Evolutionary conservation across 225 moss, liverwort and hornwort genomes (phyloP).

Genomic region (Bryum argenteum): DNA sequence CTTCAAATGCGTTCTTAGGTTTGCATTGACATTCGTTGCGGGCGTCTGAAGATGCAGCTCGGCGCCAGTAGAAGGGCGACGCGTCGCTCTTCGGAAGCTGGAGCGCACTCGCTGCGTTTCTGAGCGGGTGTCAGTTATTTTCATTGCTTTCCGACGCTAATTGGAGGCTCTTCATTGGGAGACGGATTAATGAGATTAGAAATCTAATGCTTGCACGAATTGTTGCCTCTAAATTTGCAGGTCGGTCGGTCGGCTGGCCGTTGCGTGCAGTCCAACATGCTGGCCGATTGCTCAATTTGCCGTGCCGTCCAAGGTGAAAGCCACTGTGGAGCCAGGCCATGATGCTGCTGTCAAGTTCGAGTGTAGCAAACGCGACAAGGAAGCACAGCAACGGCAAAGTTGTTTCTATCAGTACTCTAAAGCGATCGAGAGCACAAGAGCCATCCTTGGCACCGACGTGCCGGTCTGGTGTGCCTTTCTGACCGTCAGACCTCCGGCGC

Average conservation of each 20-base stretch:
- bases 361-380: neutral
- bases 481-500: neutral
- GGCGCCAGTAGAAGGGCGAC: neutral
- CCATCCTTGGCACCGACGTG: neutral
- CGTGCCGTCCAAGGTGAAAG: neutral
- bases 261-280: neutral
- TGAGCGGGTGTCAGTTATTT: neutral
- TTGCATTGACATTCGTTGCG: neutral
- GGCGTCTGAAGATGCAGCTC: neutral
- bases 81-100: neutral
- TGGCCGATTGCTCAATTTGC: neutral
- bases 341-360: neutral
- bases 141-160: too few relatives aligned
- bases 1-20: neutral
- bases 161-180: neutral
- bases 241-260: neutral
- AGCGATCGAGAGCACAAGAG: neutral
- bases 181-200: neutral
- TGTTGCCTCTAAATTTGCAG: neutral
- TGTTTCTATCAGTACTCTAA: neutral
- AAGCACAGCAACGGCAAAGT: neutral
- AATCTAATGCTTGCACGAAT: neutral
- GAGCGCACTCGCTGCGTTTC: neutral
- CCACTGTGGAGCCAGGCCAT: neutral
- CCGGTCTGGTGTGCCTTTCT: neutral